These are phyloP conservation scores for Candida palmyrensis DNA, from an alignment of 805 yeast species.

Conservation along the genomic window DNA sequence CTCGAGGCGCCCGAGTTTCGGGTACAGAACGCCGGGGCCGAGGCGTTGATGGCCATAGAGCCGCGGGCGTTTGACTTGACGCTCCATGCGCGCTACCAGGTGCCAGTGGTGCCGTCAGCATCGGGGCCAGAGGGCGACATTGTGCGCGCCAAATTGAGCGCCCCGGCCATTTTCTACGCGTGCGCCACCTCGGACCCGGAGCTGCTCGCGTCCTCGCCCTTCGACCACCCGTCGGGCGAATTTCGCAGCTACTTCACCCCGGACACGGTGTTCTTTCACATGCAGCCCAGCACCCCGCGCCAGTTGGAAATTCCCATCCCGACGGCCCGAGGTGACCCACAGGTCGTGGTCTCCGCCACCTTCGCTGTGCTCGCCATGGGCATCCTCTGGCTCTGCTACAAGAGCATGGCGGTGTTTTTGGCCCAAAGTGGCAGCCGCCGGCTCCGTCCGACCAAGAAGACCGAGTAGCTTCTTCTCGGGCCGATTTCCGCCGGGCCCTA, in stretches of 20 bases:
- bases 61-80: conserved; percentile 17
- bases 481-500: too few relatives aligned
- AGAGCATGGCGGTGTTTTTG: not conserved
- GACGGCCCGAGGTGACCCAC: conserved; percentile 1
- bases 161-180: conserved; percentile 31
- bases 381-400: conserved; percentile 3
- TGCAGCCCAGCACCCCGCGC: conserved; percentile 2
- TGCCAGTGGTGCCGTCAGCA: too few relatives aligned
- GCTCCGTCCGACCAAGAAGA: not conserved
- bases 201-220: conserved; percentile 31
- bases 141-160: conserved; percentile 10
- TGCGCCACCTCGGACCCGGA: conserved; percentile 29
- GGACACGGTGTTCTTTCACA: conserved; percentile 36
- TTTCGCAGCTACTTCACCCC: conserved; percentile 34
- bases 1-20: conserved; percentile 38
- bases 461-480: too few relatives aligned
- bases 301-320: not conserved
- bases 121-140: conserved; percentile 7
- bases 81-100: conserved; percentile 37
- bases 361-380: not conserved
- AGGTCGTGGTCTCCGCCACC: not conserved
- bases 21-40: conserved; percentile 35
- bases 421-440: not conserved
- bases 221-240: conserved; percentile 29
- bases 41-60: conserved; percentile 25